Conservation (phyloP, 2,329 filamentous ascomycete species). For the Hypoxylon sp. region DNA sequence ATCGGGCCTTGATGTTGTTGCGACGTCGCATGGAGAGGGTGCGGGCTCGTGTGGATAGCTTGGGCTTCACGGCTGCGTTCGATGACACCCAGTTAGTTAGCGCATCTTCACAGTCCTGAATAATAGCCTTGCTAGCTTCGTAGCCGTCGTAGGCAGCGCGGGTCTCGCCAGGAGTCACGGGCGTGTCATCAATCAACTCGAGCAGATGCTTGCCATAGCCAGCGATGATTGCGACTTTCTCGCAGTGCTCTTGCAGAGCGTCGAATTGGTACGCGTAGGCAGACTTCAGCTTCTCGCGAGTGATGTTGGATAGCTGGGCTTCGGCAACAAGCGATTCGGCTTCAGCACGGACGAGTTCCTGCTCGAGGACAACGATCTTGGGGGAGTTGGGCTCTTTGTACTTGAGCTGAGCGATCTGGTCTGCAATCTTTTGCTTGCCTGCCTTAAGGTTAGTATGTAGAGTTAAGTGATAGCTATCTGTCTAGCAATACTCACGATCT, state of each 20-base stretch:
- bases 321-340: constrained; percentile 99
- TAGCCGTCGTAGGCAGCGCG: constrained; percentile 97
- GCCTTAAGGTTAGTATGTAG: constrained; percentile 45
- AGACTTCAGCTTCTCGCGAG: constrained; percentile 98
- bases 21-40: constrained; percentile 88
- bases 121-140: constrained; percentile 98
- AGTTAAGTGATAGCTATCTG: constrained; percentile 21
- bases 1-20: constrained; percentile 76
- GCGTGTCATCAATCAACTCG: constrained; percentile 95
- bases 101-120: constrained; percentile 98
- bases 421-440: constrained; percentile 99
- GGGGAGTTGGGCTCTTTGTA: constrained; percentile 99
- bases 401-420: constrained; percentile 98
- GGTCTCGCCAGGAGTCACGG: constrained; percentile 97
- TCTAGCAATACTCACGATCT: constrained; percentile 77
- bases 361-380: constrained; percentile 96
- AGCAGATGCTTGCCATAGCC: constrained; percentile 98
- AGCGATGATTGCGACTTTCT: constrained; percentile 98
- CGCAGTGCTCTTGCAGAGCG: constrained; percentile 95
- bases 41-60: constrained; percentile 88
- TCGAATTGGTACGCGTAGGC: constrained; percentile 99
- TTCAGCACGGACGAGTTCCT: constrained; percentile 97
- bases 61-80: constrained; percentile 89
- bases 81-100: constrained; percentile 97
- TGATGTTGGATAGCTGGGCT: constrained; percentile 98